Evolutionary conservation across 495 filamentous ascomycete genomes (phyloP).

Genomic region (Aspergillus campestris): DNA sequence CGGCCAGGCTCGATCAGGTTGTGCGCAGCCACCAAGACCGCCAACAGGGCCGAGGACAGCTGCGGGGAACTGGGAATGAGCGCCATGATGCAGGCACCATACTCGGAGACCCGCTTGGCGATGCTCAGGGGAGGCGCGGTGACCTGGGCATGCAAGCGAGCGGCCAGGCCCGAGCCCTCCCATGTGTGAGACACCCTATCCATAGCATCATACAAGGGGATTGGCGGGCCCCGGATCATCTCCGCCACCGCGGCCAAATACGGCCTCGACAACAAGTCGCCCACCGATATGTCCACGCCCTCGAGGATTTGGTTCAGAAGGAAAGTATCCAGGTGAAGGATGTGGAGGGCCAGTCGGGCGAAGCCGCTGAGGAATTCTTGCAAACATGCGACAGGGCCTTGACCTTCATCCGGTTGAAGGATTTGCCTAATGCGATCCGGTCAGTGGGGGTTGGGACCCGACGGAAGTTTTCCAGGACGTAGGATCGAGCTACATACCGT

Average conservation of each 20-base stretch:
- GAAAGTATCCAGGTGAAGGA: constrained; percentile 26
- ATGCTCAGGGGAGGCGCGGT: constrained; percentile 17
- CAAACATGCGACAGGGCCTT: constrained; percentile 16
- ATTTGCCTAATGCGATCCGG: constrained; percentile 16
- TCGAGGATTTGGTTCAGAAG: constrained; percentile 15
- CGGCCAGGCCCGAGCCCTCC: constrained; percentile 16
- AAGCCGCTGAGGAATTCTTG: constrained; percentile 31
- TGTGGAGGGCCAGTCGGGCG: constrained; percentile 26
- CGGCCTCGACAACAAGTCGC: constrained; percentile 18
- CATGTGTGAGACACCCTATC: constrained; percentile 13
- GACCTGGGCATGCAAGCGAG: constrained; percentile 22
- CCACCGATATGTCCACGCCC: constrained; percentile 17
- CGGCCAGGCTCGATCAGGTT: constrained; percentile 17
- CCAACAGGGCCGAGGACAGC: constrained; percentile 13
- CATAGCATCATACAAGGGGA: constrained; percentile 26
- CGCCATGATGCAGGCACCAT: constrained; percentile 15
- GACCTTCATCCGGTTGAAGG: constrained; percentile 22
- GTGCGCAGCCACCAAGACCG: constrained; percentile 13
- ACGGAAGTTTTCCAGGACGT: not conserved
- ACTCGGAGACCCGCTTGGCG: constrained; percentile 16
- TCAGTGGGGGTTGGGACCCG: constrained; percentile 1
- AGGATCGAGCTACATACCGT: constrained; percentile 22
- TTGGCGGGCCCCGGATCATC: constrained; percentile 19
- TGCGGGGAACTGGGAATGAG: constrained; percentile 19
- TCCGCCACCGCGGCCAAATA: constrained; percentile 25